Base-by-base conservation (phyloP, 176 grass and related monocot species). In the Dactylis glomerata region DNA sequence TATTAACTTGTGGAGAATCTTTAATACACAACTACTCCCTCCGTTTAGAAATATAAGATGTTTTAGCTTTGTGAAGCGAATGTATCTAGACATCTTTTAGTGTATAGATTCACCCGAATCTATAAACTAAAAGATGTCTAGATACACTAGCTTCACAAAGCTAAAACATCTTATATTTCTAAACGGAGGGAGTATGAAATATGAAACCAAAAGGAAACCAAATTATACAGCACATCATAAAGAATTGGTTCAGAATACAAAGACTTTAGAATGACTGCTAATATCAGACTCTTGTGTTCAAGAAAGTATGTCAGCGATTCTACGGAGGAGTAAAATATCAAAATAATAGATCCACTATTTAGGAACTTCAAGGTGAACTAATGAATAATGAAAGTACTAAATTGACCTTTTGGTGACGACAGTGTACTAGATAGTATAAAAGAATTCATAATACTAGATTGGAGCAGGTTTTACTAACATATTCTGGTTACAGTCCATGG, bases 211-310 rank as follows among this genome's bases (percentile, higher is more conserved):
- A 26, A 13, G 44, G 5, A 27, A 36, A 79, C 44, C 33, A 73
- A 73, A 72, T 54, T 30, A 81, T 78, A 78, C 33, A 77, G 50
- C 31, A 17, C 31, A 27, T 71, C 32, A 71, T 73, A 81, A 68
- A 68, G 14, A 68, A 66, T n/a, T 11, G 19, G 31, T 16, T 66
- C 19, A 26, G 28, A 80, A 64, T 67, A 65, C 16, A 41, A 34
- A 82, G 41, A 10, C 11, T 27, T 40, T 69, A 81, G 64, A 40
- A 54, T 40, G 46, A 27, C 66, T 28, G 7, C n/a, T 14, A 19
- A 1, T 52, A 68, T 36, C 1, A 10, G 9, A 27, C n/a, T 50
- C 44, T 38, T 38, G 47, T 81, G 10, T 81, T 81, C 31, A 81
- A 38, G 64, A 68, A 57, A 81, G 63, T 68, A 69, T 54, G 31